Conservation (phyloP, 148 eudicot genomes). For the Linanthus parryae region DNA sequence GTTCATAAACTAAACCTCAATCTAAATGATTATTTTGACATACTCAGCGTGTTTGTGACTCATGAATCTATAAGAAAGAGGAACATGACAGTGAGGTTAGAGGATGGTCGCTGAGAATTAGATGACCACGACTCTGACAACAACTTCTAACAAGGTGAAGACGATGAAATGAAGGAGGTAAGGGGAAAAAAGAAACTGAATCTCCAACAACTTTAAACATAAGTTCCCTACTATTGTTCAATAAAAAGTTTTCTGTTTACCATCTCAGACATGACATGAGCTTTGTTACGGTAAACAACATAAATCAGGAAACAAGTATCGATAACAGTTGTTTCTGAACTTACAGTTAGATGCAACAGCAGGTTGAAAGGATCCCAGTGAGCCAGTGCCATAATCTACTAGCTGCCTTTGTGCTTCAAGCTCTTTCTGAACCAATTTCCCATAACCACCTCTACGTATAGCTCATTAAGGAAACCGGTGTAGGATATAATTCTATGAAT, state of each 20-base stretch:
- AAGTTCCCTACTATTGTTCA: too few species aligned
- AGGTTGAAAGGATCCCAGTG: conserved; percentile 74
- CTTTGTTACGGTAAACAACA: background rate
- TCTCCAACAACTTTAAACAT: background rate
- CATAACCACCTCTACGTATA: conserved; percentile 97
- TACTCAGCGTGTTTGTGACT: too few species aligned
- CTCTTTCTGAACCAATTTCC: conserved; percentile 88
- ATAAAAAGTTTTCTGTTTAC: background rate
- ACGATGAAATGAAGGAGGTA: background rate
- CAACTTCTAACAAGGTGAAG: background rate
- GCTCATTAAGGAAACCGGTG: conserved; percentile 45
- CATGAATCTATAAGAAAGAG: too few species aligned
- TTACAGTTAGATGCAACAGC: conserved; percentile 64
- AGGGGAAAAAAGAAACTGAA: background rate
- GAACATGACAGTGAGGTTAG: too few species aligned
- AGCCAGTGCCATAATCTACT: conserved; percentile 85
- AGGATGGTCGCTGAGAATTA: too few species aligned
- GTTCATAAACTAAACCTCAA: too few species aligned
- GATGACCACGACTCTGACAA: too few species aligned
- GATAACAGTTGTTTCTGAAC: conserved; percentile 17
- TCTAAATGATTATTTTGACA: too few species aligned
- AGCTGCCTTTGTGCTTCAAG: conserved; percentile 86
- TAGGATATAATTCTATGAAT: background rate
- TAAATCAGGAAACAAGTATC: background rate
- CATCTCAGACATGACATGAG: background rate